These are phyloP conservation scores for Auriscalpium microsporum DNA, from an alignment of 768 basidiomycete species.

Conservation along the genomic window DNA sequence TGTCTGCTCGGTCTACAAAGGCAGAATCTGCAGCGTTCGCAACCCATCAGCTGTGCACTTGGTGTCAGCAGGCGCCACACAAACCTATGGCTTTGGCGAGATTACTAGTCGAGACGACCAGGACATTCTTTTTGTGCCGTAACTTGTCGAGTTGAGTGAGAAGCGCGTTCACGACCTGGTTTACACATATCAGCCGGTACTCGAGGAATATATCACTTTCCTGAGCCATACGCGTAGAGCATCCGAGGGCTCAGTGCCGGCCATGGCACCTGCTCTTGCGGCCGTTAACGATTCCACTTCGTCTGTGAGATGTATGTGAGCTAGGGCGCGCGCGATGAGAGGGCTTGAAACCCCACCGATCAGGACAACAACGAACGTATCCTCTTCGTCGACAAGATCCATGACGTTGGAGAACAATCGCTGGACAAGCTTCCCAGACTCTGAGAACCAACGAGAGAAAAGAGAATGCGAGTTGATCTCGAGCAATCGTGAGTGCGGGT, in stretches of 20 bases:
- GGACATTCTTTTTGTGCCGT: conserved; percentile 85
- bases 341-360: conserved; percentile 50
- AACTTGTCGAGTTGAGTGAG: conserved; percentile 95
- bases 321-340: neutral
- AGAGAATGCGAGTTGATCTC: conserved; percentile 98
- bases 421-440: conserved; percentile 97
- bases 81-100: conserved; percentile 88
- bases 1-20: conserved; percentile 95
- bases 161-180: conserved; percentile 92
- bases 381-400: conserved; percentile 88
- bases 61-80: conserved; percentile 10
- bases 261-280: conserved; percentile 89
- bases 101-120: conserved; percentile 96
- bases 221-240: conserved; percentile 62
- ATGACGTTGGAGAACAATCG: conserved; percentile 82
- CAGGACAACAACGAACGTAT: conserved; percentile 85
- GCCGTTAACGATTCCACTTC: conserved; percentile 96
- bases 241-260: conserved; percentile 93
- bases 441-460: conserved; percentile 98
- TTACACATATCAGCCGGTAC: no score
- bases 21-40: conserved; percentile 61
- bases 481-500: conserved; percentile 76
- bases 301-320: conserved; percentile 37
- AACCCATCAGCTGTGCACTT: neutral
- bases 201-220: no score